Percentiles rank a stretch among this genome's conserved stretches.
Conservation (phyloP, 192 early-diverging fungal genomes). For the Coemansia sp. region DNA sequence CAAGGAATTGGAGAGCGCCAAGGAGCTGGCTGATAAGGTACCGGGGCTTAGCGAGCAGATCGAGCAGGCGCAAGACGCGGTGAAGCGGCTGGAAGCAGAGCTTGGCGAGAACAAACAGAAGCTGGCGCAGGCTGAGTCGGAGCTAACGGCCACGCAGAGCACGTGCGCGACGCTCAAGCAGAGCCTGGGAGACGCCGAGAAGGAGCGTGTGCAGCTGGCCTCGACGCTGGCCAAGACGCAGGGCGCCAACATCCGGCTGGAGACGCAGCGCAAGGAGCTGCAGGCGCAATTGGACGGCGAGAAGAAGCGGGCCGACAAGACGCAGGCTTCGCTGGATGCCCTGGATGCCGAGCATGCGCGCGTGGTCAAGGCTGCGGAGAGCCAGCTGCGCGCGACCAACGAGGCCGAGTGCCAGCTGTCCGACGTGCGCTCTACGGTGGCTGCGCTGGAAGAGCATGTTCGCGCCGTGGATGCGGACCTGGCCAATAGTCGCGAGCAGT, state of each 20-base stretch:
- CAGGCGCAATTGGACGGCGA: constrained; percentile 15
- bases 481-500: constrained; percentile 49
- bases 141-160: background rate
- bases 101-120: background rate
- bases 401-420: constrained; percentile 22
- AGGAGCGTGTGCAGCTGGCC: constrained; percentile 30
- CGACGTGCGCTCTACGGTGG: constrained; percentile 16
- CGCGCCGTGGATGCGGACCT: constrained; percentile 45
- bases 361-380: background rate
- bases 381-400: background rate
- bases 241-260: constrained; percentile 22
- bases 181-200: constrained; percentile 4
- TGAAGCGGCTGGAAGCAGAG: background rate
- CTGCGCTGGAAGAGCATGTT: constrained; percentile 35
- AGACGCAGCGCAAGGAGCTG: constrained; percentile 24
- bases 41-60: background rate
- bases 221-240: constrained; percentile 41
- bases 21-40: background rate
- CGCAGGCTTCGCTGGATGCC: constrained; percentile 4
- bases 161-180: constrained; percentile 2
- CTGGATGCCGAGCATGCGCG: constrained; percentile 3
- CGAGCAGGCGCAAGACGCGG: background rate
- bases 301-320: constrained; percentile 9
- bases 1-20: background rate
- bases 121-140: constrained; percentile 3